phyloP scores from a whole-genome alignment of 1,284 basidiomycete species.

The Apiotrichum akiyoshidainum region DNA sequence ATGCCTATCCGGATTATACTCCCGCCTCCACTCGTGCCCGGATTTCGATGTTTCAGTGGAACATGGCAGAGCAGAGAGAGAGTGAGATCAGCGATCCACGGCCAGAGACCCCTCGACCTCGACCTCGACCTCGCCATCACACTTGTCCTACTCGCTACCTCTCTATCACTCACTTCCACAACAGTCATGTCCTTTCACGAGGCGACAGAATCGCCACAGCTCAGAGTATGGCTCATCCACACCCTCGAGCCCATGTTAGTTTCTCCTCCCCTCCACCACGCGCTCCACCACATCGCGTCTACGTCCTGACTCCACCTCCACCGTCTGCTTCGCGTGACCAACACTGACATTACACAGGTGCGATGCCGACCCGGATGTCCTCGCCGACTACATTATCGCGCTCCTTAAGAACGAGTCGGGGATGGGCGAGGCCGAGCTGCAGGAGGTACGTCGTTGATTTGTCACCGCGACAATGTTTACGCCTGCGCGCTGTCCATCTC shows the following conservation, averaged over 20 bases:
- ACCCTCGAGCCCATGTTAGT: slow-evolving; percentile 80
- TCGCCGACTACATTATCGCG: slow-evolving; percentile 93
- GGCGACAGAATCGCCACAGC: slow-evolving; percentile 35
- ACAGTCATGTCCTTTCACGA: slow-evolving; percentile 37
- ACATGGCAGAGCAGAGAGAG: too few species aligned
- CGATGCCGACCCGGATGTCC: slow-evolving; percentile 89
- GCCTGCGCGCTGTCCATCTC: background rate
- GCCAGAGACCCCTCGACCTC: too few species aligned
- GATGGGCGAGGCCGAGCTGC: slow-evolving; percentile 62
- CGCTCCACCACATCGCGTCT: background rate
- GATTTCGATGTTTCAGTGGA: too few species aligned
- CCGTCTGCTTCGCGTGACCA: background rate
- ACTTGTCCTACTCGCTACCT: too few species aligned
- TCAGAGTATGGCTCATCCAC: slow-evolving; percentile 67
- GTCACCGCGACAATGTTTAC: slow-evolving; percentile 37
- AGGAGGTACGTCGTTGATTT: slow-evolving; percentile 58
- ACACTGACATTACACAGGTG: slow-evolving; percentile 60
- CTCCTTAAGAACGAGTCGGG: slow-evolving; percentile 79
- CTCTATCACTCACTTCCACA: background rate
- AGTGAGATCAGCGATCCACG: too few species aligned
- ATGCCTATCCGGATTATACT: too few species aligned
- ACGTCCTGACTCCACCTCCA: slow-evolving; percentile 4
- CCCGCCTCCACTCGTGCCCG: too few species aligned
- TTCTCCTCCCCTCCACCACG: too few species aligned
- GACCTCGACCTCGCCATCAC: background rate